phyloP scores from a whole-genome alignment of 129 eudicot genomes.

The Helichrysum umbraculigerum region DNA sequence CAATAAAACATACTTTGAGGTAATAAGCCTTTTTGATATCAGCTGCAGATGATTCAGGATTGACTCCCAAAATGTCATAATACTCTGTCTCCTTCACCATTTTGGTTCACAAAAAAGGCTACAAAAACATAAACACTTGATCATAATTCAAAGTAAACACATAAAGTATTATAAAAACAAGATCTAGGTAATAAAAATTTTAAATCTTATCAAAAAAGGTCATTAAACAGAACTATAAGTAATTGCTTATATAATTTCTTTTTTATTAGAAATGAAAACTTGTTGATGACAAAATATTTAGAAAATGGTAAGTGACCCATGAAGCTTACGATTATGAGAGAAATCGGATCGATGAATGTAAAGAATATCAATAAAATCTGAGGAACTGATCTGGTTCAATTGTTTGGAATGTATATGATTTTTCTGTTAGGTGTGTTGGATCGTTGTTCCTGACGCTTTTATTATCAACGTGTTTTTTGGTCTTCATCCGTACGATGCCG shows the following conservation, averaged over 20 bases:
- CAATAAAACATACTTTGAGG: slow-evolving; percentile 46
- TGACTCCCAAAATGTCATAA: slow-evolving; percentile 77
- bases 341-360: background rate
- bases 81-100: slow-evolving; percentile 80
- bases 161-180: background rate
- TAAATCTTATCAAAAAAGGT: background rate
- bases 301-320: background rate
- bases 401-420: background rate
- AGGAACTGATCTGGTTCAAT: background rate
- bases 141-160: background rate
- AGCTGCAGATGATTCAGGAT: slow-evolving; percentile 50
- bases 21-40: slow-evolving; percentile 91
- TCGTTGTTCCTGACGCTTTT: background rate
- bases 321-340: background rate
- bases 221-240: background rate
- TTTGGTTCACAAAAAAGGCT: slow-evolving; percentile 13
- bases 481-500: background rate
- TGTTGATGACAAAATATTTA: no score
- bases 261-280: background rate
- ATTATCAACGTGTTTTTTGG: background rate
- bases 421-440: background rate
- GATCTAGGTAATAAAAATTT: background rate
- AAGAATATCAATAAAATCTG: background rate
- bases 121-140: background rate
- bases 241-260: no score